A percentile compares a stretch with the other conserved stretches of the same genome.
These are phyloP conservation scores for Boletus edulis DNA, from an alignment of 768 basidiomycete species.

Conservation along the genomic window DNA sequence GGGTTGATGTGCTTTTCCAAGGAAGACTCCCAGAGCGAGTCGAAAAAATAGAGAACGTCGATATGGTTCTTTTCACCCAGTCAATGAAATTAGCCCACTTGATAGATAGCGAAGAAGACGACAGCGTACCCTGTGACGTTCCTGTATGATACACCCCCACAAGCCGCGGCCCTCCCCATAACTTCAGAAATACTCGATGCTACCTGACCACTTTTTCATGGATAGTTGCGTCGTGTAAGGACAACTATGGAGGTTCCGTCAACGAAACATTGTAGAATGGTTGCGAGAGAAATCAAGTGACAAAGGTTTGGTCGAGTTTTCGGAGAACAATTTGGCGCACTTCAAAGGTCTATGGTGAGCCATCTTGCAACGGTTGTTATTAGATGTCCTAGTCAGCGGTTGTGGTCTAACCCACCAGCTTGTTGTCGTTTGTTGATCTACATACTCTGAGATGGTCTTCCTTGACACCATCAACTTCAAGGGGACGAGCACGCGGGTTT, in stretches of 20 bases:
- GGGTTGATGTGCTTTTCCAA: constrained; percentile 55
- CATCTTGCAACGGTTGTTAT: too few relatives aligned
- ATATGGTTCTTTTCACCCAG: constrained; percentile 41
- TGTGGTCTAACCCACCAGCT: too few relatives aligned
- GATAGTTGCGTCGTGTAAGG: constrained; percentile 65
- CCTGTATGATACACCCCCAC: constrained; percentile 92
- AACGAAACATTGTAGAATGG: too few relatives aligned
- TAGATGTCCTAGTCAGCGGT: too few relatives aligned
- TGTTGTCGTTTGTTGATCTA: too few relatives aligned
- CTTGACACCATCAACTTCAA: too few relatives aligned
- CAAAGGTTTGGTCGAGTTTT: constrained; percentile 60
- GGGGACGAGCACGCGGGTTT: too few relatives aligned
- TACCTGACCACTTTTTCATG: constrained; percentile 83
- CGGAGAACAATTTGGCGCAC: constrained; percentile 57
- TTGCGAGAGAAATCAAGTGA: constrained; percentile 40
- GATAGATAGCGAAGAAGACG: too few relatives aligned
- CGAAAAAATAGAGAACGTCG: constrained; percentile 89
- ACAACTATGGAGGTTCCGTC: too few relatives aligned
- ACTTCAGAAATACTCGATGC: constrained; percentile 56
- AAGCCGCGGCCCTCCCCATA: constrained; percentile 92
- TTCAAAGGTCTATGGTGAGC: constrained; percentile 50
- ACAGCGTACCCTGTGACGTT: constrained; percentile 72
- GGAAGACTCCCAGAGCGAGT: constrained; percentile 81
- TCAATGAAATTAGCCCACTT: background rate
- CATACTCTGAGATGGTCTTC: too few relatives aligned